A percentile compares a stretch with the other conserved stretches of the same genome.
phyloP scores from a whole-genome alignment of 2,329 filamentous ascomycete genomes.

The Ilyonectria mors-panacis region DNA sequence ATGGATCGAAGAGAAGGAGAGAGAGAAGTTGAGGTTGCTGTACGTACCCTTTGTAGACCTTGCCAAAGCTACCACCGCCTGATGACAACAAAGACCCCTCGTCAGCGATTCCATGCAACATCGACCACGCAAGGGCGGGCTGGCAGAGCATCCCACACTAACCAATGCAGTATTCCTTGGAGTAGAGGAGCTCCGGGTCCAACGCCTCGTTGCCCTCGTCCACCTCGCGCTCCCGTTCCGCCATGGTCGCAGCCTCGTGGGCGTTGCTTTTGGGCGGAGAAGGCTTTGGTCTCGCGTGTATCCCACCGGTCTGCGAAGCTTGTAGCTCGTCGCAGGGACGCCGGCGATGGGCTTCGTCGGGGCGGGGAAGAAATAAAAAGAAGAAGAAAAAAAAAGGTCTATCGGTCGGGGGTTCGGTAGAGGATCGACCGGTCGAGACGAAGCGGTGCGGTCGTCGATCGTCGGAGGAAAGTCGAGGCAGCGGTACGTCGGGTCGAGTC shows the following conservation, averaged over 20 bases:
- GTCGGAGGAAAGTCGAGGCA: not conserved
- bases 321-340: not conserved
- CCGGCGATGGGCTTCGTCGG: not conserved
- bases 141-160: constrained; percentile 49
- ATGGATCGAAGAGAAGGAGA: not conserved
- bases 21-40: constrained; percentile 5
- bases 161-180: constrained; percentile 93
- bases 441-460: not conserved
- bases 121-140: constrained; percentile 9
- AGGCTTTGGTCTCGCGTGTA: not conserved
- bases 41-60: constrained; percentile 94
- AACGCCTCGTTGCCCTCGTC: constrained; percentile 66
- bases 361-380: not conserved
- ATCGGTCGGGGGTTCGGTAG: not conserved
- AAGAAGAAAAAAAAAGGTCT: too few species aligned
- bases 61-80: constrained; percentile 98
- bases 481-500: not conserved
- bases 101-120: constrained; percentile 19
- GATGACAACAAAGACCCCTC: constrained; percentile 43
- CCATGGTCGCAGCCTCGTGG: constrained; percentile 55
- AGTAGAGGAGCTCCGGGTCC: constrained; percentile 93
- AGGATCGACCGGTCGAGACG: not conserved
- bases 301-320: not conserved
- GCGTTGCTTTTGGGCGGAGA: constrained; percentile 3
- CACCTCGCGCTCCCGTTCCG: constrained; percentile 63